phyloP scores from a whole-genome alignment of 495 filamentous ascomycete genomes.

The Hypoxylon rickii region DNA sequence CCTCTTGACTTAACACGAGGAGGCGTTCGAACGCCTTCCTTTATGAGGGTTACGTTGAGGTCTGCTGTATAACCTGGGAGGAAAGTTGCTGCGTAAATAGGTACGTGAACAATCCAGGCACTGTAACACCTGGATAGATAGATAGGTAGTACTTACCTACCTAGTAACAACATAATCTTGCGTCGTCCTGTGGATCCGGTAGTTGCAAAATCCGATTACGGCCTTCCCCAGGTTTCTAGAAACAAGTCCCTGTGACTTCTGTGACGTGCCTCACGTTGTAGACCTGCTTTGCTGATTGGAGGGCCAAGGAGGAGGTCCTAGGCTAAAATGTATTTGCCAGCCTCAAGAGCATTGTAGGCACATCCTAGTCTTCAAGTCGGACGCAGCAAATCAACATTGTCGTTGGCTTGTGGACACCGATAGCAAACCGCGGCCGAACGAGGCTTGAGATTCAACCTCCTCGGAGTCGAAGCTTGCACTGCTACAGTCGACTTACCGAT shows the following conservation, averaged over 20 bases:
- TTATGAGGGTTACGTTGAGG: not conserved
- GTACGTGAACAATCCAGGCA: too few relatives aligned
- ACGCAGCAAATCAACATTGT: not conserved
- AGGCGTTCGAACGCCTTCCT: not conserved
- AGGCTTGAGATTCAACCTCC: constrained; percentile 1
- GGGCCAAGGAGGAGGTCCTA: not conserved
- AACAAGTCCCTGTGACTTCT: not conserved
- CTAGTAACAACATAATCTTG: too few relatives aligned
- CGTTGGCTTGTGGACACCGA: not conserved
- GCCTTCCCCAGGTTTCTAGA: constrained; percentile 20
- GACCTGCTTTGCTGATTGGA: not conserved
- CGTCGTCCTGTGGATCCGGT: not conserved
- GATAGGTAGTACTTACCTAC: too few relatives aligned
- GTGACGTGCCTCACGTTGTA: not conserved
- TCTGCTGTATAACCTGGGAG: not conserved
- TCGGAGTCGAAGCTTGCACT: not conserved
- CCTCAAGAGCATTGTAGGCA: not conserved
- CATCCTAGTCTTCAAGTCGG: not conserved
- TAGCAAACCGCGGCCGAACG: constrained; percentile 26
- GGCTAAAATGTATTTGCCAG: constrained; percentile 3
- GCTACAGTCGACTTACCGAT: constrained; percentile 3
- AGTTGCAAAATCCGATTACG: not conserved
- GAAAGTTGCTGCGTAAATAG: too few relatives aligned
- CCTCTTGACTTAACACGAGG: not conserved
- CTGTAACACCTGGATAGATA: not conserved